A percentile compares a stretch with the other conserved stretches of the same genome.
phyloP scores from a whole-genome alignment of 2,329 filamentous ascomycete genomes.

The Alternaria ventricosa region DNA sequence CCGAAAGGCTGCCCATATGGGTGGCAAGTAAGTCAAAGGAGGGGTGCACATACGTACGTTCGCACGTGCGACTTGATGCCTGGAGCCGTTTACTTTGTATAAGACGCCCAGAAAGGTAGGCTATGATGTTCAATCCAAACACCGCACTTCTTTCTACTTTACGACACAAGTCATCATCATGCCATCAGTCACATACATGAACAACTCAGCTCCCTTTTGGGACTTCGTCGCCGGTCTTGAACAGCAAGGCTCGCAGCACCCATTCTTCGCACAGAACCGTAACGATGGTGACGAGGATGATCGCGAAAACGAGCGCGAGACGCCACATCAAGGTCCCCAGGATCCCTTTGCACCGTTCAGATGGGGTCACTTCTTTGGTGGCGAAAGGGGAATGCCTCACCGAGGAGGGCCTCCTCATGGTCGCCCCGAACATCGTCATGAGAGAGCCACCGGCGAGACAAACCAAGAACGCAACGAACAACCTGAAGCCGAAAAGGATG shows the following conservation, averaged over 20 bases:
- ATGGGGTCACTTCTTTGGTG: constrained; percentile 43
- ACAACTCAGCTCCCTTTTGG: constrained; percentile 62
- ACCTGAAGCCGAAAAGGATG: constrained; percentile 15
- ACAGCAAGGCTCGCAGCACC: constrained; percentile 52
- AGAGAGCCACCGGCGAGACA: constrained; percentile 9
- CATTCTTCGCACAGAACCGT: constrained; percentile 52
- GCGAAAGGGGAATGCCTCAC: constrained; percentile 33
- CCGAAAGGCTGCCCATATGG: constrained; percentile 5
- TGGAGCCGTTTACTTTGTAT: constrained; percentile 30
- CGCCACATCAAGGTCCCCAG: constrained; percentile 19
- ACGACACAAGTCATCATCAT: constrained; percentile 42
- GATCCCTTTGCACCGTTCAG: constrained; percentile 41
- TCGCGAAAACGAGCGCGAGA: constrained; percentile 29
- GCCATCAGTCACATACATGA: constrained; percentile 62
- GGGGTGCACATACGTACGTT: constrained; percentile 34
- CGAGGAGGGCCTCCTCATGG: constrained; percentile 38
- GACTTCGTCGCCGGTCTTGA: constrained; percentile 61
- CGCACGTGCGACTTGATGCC: constrained; percentile 41
- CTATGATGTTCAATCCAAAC: constrained; percentile 4
- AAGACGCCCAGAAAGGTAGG: constrained; percentile 25
- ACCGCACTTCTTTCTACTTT: constrained; percentile 10
- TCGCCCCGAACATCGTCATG: constrained; percentile 30
- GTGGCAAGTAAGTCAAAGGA: constrained; percentile 30
- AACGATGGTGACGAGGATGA: constrained; percentile 34
- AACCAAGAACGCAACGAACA: constrained; percentile 8